Evolutionary conservation across 2,329 filamentous ascomycete genomes (phyloP), one percentile per base, ranked within the genome.

Genomic region (Aspergillus neotritici): DNA sequence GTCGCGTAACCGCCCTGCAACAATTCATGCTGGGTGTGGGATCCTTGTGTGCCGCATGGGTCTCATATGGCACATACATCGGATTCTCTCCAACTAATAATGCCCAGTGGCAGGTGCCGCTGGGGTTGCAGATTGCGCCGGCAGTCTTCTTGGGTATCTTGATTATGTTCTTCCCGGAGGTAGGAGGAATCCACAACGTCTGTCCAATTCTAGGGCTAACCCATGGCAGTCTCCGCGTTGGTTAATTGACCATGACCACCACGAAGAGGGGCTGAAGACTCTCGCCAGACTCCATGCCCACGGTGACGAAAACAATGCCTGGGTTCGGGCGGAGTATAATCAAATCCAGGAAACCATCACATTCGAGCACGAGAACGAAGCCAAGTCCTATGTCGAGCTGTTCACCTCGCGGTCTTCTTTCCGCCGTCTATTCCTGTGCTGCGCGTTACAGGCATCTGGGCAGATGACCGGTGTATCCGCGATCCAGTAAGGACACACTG

Each of bases 11-110:
- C 0, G 78, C 80, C 25, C 71, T 91, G 3, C 86, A 90, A 62
- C 86, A 90, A 56, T 89, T 90, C 59, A 90, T 90, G 85, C 63
- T 91, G 40, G 86, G 86, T 1, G 77, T 91, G 21, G 87, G 87
- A 44, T 72, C 84, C 12, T 75, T 93, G 2, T 68, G 82, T 12
- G 86, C 87, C 0, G 75, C 80, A 0, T 89, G 86, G 85, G 79
- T 86, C 37, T 81, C 80, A 0, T 91, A 82, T 48, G 86, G 82
- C 34, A 74, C 72, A 4, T 78, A 78, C 50, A 68, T 73, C 32
- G 70, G 73, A 12, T 77, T 80, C 46, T 52, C 63, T 1, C 56
- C 65, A 1, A 63, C 57, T 39, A 69, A 75, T 53, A 62, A 67
- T 53, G 71, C 70, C 9, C 78, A 81, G 59, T 82, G 81, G 82